These are phyloP conservation scores for Dimocarpus longan DNA, from an alignment of 345 rosid genomes.

Conservation along the genomic window DNA sequence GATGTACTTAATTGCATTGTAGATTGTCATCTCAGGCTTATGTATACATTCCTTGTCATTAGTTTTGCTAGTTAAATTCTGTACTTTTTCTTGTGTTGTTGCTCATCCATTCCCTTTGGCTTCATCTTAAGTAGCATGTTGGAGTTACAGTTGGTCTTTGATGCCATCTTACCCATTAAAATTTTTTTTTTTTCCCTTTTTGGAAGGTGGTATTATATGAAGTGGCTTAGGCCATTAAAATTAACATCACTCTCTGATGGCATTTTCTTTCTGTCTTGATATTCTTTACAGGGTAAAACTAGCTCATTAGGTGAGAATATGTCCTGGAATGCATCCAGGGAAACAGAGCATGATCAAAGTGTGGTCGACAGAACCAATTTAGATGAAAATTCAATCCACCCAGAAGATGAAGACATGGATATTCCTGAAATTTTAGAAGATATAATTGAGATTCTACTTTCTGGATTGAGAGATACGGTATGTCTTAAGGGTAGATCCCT, in stretches of 20 bases:
- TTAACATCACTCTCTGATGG: constrained; percentile 14
- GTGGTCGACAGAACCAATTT: constrained; percentile 24
- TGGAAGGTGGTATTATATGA: constrained; percentile 20
- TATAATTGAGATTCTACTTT: constrained; percentile 82
- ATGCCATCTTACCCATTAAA: not conserved
- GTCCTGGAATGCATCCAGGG: constrained; percentile 40
- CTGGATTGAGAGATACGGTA: constrained; percentile 92
- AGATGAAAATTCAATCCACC: constrained; percentile 38
- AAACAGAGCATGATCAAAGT: constrained; percentile 39
- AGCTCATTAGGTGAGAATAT: constrained; percentile 67
- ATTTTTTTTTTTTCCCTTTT: not conserved
- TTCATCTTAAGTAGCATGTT: not conserved
- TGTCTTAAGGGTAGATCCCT: constrained; percentile 43
- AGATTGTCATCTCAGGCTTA: constrained; percentile 1
- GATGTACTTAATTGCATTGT: not conserved
- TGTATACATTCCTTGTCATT: not conserved
- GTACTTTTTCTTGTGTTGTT: not conserved
- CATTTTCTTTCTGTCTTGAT: constrained; percentile 28
- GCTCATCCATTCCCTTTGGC: not conserved
- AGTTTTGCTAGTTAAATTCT: not conserved
- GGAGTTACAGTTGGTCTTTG: not conserved
- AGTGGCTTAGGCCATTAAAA: not conserved
- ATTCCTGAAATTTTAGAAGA: constrained; percentile 90
- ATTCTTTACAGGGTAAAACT: constrained; percentile 52
- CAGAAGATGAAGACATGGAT: constrained; percentile 76